Evolutionary conservation across 2,329 filamentous ascomycete species (phyloP).

Genomic region (Colletotrichum tropicale): DNA sequence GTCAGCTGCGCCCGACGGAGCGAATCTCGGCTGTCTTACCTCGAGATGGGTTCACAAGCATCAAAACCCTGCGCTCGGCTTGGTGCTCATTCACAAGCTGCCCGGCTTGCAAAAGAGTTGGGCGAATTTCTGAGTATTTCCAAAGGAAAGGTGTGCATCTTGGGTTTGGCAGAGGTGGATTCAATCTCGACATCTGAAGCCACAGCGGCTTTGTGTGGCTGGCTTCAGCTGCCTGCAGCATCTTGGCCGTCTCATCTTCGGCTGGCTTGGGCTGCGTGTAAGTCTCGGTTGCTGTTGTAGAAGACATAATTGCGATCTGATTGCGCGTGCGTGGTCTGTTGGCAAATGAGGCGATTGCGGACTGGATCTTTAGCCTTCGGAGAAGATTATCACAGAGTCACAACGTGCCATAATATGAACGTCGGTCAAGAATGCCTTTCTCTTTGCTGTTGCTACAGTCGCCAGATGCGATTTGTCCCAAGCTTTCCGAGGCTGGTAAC

Average conservation of each 20-base stretch:
- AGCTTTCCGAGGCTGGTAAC: neutral
- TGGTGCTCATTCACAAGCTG: constrained; percentile 35
- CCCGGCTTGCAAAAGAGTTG: constrained; percentile 34
- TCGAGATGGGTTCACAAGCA: constrained; percentile 39
- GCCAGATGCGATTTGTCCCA: neutral
- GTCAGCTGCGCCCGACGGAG: constrained; percentile 10
- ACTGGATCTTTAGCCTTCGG: neutral
- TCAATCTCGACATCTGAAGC: constrained; percentile 47
- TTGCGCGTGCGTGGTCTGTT: neutral
- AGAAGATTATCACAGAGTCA: neutral
- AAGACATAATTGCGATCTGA: neutral
- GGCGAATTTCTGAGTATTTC: constrained; percentile 34
- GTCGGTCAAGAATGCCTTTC: neutral
- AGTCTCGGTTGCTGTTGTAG: neutral
- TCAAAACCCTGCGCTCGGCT: constrained; percentile 40
- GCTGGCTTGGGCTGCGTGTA: neutral
- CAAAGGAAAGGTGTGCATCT: constrained; percentile 37
- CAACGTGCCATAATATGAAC: neutral
- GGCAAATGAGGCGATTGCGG: neutral
- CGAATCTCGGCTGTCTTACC: constrained; percentile 29
- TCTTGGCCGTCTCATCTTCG: neutral
- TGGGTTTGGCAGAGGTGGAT: constrained; percentile 49
- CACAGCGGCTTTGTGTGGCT: constrained; percentile 41
- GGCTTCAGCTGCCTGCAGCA: constrained; percentile 3
- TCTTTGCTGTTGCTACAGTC: neutral